Evolutionary conservation across 495 filamentous ascomycete species (phyloP).

Genomic region (Neurospora tetrasperma): DNA sequence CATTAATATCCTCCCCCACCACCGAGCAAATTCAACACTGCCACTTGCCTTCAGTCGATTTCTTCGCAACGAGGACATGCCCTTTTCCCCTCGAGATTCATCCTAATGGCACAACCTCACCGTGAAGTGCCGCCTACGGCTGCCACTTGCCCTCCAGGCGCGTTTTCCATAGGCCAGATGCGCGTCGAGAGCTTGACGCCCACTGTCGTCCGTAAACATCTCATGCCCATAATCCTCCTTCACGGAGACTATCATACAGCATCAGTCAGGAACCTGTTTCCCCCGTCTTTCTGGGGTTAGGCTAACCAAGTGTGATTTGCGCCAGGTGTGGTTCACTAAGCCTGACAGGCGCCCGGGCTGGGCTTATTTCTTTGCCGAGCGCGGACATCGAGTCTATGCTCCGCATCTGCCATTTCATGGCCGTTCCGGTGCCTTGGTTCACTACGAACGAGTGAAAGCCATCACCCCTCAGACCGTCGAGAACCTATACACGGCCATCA

Average conservation of each 20-base stretch:
- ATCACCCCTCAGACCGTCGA: conserved; percentile 16
- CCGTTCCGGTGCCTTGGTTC: background rate
- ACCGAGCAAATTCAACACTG: background rate
- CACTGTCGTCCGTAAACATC: background rate
- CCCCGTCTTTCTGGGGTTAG: background rate
- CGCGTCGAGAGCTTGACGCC: background rate
- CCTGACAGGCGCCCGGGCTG: conserved; percentile 42
- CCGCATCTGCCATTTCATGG: conserved; percentile 34
- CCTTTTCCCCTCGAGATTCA: background rate
- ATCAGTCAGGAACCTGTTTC: conserved; percentile 26
- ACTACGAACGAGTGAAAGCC: background rate
- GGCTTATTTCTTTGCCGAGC: conserved; percentile 39
- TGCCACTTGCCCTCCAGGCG: background rate
- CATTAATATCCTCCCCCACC: background rate
- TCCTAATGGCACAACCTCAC: background rate
- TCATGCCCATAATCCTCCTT: conserved; percentile 43
- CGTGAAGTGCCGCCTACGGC: background rate
- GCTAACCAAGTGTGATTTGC: background rate
- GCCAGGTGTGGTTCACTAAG: conserved; percentile 39
- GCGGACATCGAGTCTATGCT: conserved; percentile 38
- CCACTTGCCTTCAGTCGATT: background rate
- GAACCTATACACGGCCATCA: conserved; percentile 29
- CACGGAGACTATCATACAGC: conserved; percentile 44
- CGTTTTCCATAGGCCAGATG: background rate
- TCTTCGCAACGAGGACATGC: background rate